Base-by-base conservation (phyloP, 305 asterid genomes). In the Coffea humblotiana region DNA sequence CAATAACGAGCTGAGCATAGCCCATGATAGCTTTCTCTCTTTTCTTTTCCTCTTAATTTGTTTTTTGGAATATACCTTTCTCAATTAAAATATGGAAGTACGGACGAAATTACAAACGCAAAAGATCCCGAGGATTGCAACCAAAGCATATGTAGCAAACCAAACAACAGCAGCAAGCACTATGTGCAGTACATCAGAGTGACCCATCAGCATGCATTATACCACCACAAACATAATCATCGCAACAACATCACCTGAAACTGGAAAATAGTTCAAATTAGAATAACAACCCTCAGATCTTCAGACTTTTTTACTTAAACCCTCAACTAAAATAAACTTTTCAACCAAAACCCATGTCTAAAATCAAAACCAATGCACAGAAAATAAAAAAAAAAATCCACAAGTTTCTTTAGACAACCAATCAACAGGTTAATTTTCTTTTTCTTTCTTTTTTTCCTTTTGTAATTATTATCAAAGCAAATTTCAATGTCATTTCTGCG, bases 1-100 rank as follows among this genome's bases (percentile, higher is more conserved):
- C 98, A 84, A 93, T 95, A 81, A 95, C 97, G 11, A 93, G 89
- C 80, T 95, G 99, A 65, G 99, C 99, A 60, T 85, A 95, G n/a
- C 98, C 99, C 99, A 93, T 93, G 84, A 78, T 82, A 75, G 58
- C 86, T 76, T 79, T 72, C 81, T 71, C 70, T 69, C 58, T 43
- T 76, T 79, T 73, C 67, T 82, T 83, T 81, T 74, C 86, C 83
- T 77, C 74, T 75, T 80, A 65, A 51, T 37, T 70, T 74, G 84
- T 66, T 51, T 73, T 78, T 37, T 43, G 79, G 69, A 75, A 43
- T 8, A 48, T n/a, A 74, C 51, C 37, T 71, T 72, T 80, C 66
- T 85, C 84, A 87, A 86, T 68, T 74, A 82, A 35, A 79, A 51
- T 81, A 88, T 83, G 56, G 83, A 82, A 54, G 82, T 72, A 72